Base-by-base conservation (phyloP, 2,329 filamentous ascomycete species). In the Sclerotinia sclerotiorum region DNA sequence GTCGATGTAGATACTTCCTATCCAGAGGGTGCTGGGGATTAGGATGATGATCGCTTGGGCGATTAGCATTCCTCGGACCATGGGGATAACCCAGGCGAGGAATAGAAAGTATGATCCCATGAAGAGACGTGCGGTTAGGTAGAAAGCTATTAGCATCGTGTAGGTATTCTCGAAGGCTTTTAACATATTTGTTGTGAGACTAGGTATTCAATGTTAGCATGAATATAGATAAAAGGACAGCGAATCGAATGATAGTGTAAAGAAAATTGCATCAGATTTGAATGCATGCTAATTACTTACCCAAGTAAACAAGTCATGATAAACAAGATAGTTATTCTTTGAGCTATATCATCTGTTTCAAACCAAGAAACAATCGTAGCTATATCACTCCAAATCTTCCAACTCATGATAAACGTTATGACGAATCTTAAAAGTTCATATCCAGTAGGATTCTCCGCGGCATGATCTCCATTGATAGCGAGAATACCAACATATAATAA, bases 311-410 rank as follows among this genome's bases (percentile, higher is more conserved):
- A 89, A 2, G 84, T 82, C 69, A 89, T 83, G 57, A 87, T 81
- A 74, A 89, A 88, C 1, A 90, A 77, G 21, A 90, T 82, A n/a
- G 82, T 83, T 39, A 87, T 70, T 27, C 87, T 79, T 69, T 87
- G 85, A 17, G 86, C 74, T 48, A 90, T 82, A 72, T 90, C 87
- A 71, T 88, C 85, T 32, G 82, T 84, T 72, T 89, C 85, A 73
- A 89, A 88, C 86, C 87, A 76, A 69, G 81, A 84, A 68, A 89
- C 81, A 11, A 87, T 78, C 29, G 85, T 74, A 13, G 83, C 81
- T 61, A 89, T 80, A 70, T 89, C 87, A 60, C 80, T 81, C 87
- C 87, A 90, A 70, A 89, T 85, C 73, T 88, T 88, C 75, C 75
- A 77, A 24, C 83, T 84, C 79, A 89, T 83, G 70, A 85, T 84